phyloP scores from a whole-genome alignment of 1,284 basidiomycete species.

The Irpex sp. region DNA sequence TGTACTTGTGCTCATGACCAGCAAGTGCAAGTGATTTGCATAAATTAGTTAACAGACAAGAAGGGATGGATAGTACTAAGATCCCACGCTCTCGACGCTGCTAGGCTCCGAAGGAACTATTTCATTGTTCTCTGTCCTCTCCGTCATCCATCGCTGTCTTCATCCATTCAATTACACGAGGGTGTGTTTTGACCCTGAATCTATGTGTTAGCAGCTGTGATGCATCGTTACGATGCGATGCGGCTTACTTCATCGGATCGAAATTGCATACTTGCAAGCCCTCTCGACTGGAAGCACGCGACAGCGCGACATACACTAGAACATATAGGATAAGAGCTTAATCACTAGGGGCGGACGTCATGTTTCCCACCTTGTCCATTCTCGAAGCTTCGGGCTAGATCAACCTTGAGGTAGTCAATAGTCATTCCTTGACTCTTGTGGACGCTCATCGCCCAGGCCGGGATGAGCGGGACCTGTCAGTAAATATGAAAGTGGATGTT shows the following conservation, averaged over 20 bases:
- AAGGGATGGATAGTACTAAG: no score
- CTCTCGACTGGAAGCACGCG: slow-evolving; percentile 24
- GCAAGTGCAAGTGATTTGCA: no score
- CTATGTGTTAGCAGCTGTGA: background rate
- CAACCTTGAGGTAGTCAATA: slow-evolving; percentile 75
- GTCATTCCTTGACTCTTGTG: slow-evolving; percentile 89
- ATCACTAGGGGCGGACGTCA: background rate
- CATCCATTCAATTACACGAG: slow-evolving; percentile 2
- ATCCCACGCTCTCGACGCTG: no score
- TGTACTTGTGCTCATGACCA: no score
- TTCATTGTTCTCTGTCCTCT: no score
- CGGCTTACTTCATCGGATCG: slow-evolving; percentile 19
- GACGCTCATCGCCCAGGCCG: slow-evolving; percentile 80
- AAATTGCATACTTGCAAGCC: slow-evolving; percentile 25
- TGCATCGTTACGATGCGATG: background rate
- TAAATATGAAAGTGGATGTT: no score
- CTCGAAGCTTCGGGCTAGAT: slow-evolving; percentile 69
- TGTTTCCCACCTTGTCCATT: slow-evolving; percentile 68
- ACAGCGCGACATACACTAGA: slow-evolving; percentile 28
- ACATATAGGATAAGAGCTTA: background rate
- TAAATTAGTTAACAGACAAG: no score
- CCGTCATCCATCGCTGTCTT: no score
- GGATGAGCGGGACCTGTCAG: slow-evolving; percentile 68
- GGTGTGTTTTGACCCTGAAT: slow-evolving; percentile 2
- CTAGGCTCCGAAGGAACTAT: no score